These are phyloP conservation scores for Piedraia hortae DNA, from an alignment of 2,329 filamentous ascomycete genomes.

Conservation along the genomic window DNA sequence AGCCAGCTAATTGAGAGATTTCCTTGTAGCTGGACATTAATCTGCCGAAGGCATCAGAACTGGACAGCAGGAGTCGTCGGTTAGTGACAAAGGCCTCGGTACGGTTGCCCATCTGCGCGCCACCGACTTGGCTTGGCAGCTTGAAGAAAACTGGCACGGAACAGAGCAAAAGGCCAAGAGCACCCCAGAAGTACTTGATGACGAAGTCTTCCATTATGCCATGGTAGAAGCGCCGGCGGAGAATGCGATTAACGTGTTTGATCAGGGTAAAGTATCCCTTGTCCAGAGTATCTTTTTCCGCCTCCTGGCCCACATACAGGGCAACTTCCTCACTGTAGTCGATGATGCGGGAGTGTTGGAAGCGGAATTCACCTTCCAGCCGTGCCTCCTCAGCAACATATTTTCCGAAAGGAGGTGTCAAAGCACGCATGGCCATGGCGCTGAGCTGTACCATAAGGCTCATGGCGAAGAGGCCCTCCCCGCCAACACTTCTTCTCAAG, in stretches of 20 bases:
- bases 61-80: conserved; percentile 66
- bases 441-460: conserved; percentile 77
- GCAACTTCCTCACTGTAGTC: conserved; percentile 92
- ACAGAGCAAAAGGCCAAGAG: conserved; percentile 69
- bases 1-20: conserved; percentile 81
- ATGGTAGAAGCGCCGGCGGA: conserved; percentile 75
- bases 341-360: conserved; percentile 79
- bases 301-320: conserved; percentile 70
- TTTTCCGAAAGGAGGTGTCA: conserved; percentile 90
- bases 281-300: conserved; percentile 88
- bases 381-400: conserved; percentile 91
- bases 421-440: conserved; percentile 69
- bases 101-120: conserved; percentile 4
- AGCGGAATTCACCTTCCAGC: conserved; percentile 84
- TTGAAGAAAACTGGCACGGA: conserved; percentile 92
- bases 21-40: conserved; percentile 98
- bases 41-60: conserved; percentile 82
- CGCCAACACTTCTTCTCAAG: conserved; percentile 78
- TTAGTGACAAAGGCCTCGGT: conserved; percentile 63
- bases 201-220: conserved; percentile 99
- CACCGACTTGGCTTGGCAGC: conserved; percentile 13
- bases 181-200: conserved; percentile 98
- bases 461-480: conserved; percentile 90
- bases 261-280: conserved; percentile 98
- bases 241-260: conserved; percentile 92